These are phyloP conservation scores for Neurospora discreta DNA, from an alignment of 495 filamentous ascomycete species.

Conservation along the genomic window DNA sequence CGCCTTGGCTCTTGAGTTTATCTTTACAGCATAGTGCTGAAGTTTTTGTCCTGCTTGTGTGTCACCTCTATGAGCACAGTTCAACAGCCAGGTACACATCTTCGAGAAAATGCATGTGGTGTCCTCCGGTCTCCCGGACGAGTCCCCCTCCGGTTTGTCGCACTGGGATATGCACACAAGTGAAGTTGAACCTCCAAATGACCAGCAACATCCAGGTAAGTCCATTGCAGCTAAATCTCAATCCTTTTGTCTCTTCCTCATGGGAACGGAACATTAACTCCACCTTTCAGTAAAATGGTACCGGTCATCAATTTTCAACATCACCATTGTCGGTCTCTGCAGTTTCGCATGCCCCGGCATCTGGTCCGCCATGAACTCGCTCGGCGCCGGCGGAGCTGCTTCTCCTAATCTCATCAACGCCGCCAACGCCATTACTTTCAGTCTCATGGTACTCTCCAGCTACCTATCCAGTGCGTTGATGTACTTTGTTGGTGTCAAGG, in stretches of 20 bases:
- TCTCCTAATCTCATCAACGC: constrained; percentile 55
- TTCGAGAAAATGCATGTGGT: not conserved
- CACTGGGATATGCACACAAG: not conserved
- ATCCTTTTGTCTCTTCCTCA: not conserved
- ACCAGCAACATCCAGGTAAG: constrained; percentile 13
- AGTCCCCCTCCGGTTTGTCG: not conserved
- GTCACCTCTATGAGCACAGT: not conserved
- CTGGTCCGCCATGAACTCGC: constrained; percentile 60
- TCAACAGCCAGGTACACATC: not conserved
- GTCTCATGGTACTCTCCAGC: constrained; percentile 54
- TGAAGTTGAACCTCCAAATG: constrained; percentile 11
- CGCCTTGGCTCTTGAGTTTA: not conserved
- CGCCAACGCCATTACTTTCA: constrained; percentile 58
- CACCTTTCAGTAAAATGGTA: constrained; percentile 48
- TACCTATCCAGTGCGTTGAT: constrained; percentile 44
- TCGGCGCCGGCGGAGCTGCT: constrained; percentile 53
- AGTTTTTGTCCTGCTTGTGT: not conserved
- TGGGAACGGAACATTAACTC: not conserved
- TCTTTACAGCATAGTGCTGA: not conserved
- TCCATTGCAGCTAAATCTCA: not conserved
- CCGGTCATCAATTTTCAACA: constrained; percentile 52
- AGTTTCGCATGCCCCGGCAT: constrained; percentile 55
- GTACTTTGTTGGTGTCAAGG: constrained; percentile 51
- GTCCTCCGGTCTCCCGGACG: not conserved
- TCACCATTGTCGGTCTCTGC: constrained; percentile 50